Evolutionary conservation across 306 rosid species (phyloP), one percentile per base, ranked within the genome.

Genomic region (Biancaea sappan): DNA sequence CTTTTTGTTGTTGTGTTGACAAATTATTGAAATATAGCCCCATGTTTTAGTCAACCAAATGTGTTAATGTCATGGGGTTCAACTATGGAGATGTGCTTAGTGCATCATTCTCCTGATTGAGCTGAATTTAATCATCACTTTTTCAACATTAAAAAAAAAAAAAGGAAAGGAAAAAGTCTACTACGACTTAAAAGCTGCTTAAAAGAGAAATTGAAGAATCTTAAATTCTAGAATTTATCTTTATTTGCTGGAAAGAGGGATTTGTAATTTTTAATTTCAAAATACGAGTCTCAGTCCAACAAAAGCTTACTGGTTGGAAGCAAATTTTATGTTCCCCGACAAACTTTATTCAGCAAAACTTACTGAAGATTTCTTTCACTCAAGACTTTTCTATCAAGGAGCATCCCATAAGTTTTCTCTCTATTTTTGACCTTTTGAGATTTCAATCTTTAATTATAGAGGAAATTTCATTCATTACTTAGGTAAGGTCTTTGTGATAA

Each of bases 1-100:
- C 53, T 64, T 56, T 50, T 64, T 40, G 52, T 40, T 67, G 37
- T 31, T 52, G 60, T 58, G 31, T 71, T 71, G 51, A 28, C 21
- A 28, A 38, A 22, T 60, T 24, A 43, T 3, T 22, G 59, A 25
- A 11, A 53, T 25, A 12, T 2, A 26, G 35, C 35, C 31, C 26
- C 35, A 54, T 10, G n/a, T 25, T 25, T 26, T 16, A 31, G 65
- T 73, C 5, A 43, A 66, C 63, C 35, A 37, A 57, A 58, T 46
- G 65, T 47, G 18, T 26, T 46, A 35, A 19, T 24, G 25, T 56
- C 47, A 13, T 44, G n/a, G 32, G 25, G 19, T 66, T 79, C 19
- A 19, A 16, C 31, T 47, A 68, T 61, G 28, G 58, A 44, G 5
- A n/a, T 60, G 43, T 28, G 32, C 21, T 7, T 15, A 4, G 4